These are phyloP conservation scores for Paxillus rubicundulus DNA, from an alignment of 768 basidiomycete species.

Conservation along the genomic window DNA sequence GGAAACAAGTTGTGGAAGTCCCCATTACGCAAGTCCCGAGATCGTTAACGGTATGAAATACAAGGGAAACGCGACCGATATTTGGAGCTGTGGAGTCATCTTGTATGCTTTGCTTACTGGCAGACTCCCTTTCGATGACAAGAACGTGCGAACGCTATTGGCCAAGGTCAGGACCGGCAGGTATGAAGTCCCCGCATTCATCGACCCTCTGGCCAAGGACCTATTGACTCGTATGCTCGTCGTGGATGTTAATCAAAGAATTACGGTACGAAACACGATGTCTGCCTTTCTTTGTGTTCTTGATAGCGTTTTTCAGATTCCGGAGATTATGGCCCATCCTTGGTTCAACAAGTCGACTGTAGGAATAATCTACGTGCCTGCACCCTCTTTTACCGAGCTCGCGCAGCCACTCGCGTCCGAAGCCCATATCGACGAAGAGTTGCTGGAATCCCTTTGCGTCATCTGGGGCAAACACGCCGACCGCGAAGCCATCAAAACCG, in stretches of 20 bases:
- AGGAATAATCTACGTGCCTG: conserved; percentile 44
- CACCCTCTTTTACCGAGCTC: conserved; percentile 65
- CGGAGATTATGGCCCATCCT: conserved; percentile 81
- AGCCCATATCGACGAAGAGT: conserved; percentile 70
- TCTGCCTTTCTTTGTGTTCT: background rate
- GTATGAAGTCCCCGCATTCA: conserved; percentile 77
- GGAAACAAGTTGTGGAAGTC: conserved; percentile 94
- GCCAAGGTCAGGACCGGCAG: conserved; percentile 84
- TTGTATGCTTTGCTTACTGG: conserved; percentile 89
- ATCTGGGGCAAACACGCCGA: conserved; percentile 82
- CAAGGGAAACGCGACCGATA: conserved; percentile 85
- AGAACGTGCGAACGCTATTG: conserved; percentile 73
- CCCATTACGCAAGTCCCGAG: conserved; percentile 96
- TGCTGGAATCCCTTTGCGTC: conserved; percentile 73
- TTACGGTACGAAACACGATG: conserved; percentile 56
- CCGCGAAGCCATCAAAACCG: conserved; percentile 52
- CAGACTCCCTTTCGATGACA: conserved; percentile 91
- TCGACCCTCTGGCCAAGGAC: conserved; percentile 83
- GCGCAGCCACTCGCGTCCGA: conserved; percentile 68
- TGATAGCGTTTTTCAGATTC: conserved; percentile 54
- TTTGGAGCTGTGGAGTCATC: conserved; percentile 97
- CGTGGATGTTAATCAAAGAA: conserved; percentile 75
- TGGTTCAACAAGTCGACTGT: conserved; percentile 64
- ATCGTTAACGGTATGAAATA: conserved; percentile 91
- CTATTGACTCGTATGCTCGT: conserved; percentile 85